These are phyloP conservation scores for Parasarocladium wereldwijsianum DNA, from an alignment of 2,329 filamentous ascomycete genomes.

Conservation along the genomic window DNA sequence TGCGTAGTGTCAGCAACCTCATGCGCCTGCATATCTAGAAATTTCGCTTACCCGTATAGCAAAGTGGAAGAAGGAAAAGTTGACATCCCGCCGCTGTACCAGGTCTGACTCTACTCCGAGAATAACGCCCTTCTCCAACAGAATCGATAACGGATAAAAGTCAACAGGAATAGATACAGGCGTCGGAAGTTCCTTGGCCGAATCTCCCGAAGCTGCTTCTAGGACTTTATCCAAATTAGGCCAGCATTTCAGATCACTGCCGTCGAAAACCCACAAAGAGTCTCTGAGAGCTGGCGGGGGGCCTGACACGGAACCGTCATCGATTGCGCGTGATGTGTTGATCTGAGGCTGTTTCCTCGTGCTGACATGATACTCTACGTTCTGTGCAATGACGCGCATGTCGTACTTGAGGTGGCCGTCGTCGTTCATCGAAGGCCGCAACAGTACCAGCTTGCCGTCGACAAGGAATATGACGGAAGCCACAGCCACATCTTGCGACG, in stretches of 20 bases:
- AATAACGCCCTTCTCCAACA: conserved; percentile 80
- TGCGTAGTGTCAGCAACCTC: conserved; percentile 18
- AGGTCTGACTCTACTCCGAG: conserved; percentile 85
- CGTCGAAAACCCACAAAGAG: conserved; percentile 92
- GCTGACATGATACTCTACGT: conserved; percentile 87
- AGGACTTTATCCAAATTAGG: conserved; percentile 76
- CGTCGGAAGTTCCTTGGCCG: conserved; percentile 49
- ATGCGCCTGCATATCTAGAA: too few species aligned
- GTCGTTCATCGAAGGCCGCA: conserved; percentile 74
- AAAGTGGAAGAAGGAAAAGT: conserved; percentile 81
- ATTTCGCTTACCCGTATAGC: conserved; percentile 56
- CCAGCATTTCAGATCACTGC: conserved; percentile 75
- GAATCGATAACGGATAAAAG: conserved; percentile 82
- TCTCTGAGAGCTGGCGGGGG: conserved; percentile 47
- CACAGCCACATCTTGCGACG: conserved; percentile 85
- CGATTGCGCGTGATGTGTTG: conserved; percentile 14
- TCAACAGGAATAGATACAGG: conserved; percentile 73
- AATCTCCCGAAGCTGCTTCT: conserved; percentile 50
- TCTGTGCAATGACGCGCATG: conserved; percentile 92
- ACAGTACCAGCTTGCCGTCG: conserved; percentile 84
- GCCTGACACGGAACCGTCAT: conserved; percentile 7
- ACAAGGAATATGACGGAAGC: conserved; percentile 94
- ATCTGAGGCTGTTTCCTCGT: conserved; percentile 66
- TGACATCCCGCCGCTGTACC: conserved; percentile 82
- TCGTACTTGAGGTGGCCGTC: conserved; percentile 87